Evolutionary conservation across 2,329 filamentous ascomycete species (phyloP).

Genomic region (Botrytis sinoallii): DNA sequence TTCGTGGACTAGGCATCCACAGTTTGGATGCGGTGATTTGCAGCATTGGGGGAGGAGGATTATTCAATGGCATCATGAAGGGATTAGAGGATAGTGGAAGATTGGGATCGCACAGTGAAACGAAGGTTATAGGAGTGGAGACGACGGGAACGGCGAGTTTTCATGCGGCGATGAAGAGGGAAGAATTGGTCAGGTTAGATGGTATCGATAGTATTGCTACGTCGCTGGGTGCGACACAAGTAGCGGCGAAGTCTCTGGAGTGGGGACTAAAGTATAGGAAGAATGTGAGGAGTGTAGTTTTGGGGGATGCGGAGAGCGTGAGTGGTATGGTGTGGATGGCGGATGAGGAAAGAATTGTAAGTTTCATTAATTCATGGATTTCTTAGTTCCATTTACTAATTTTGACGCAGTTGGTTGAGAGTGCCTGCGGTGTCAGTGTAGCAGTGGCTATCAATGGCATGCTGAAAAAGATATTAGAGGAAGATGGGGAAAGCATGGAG

Average conservation of each 20-base stretch:
- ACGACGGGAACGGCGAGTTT: conserved; percentile 6
- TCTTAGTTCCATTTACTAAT: not conserved
- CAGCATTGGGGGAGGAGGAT: conserved; percentile 75
- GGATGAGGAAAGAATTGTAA: conserved; percentile 68
- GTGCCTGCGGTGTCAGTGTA: conserved; percentile 78
- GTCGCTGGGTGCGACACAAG: conserved; percentile 69
- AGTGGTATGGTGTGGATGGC: conserved; percentile 73
- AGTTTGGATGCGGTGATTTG: conserved; percentile 64
- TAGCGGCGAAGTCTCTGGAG: conserved; percentile 65
- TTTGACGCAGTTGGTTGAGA: conserved; percentile 60
- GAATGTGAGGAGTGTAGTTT: conserved; percentile 57
- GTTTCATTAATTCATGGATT: not conserved
- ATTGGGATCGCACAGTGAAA: not conserved
- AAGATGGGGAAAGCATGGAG: conserved; percentile 74
- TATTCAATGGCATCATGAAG: conserved; percentile 72
- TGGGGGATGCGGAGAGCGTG: conserved; percentile 75
- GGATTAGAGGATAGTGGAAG: conserved; percentile 44
- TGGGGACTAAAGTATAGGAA: conserved; percentile 49
- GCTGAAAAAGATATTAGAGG: conserved; percentile 58
- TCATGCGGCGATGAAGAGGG: not conserved
- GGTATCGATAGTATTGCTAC: conserved; percentile 74
- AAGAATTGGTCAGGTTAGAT: conserved; percentile 58
- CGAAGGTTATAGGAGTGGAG: not conserved
- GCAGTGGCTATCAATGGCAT: conserved; percentile 63
- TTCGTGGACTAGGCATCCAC: conserved; percentile 42